Base-by-base conservation (phyloP, 176 grass and related monocot species). In the Oryza punctata region DNA sequence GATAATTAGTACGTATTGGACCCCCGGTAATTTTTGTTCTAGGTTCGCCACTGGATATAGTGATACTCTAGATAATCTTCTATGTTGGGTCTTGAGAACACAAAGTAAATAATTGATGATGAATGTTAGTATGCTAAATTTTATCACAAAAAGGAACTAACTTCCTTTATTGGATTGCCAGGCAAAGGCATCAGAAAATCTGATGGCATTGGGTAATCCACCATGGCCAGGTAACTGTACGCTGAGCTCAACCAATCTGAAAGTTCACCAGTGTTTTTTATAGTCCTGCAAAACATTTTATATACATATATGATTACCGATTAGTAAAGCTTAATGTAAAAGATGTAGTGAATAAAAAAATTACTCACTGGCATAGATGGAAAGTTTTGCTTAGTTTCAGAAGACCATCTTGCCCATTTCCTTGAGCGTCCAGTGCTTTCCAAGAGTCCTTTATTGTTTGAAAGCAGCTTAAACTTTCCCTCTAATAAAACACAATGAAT, bases 141-240 rank as follows among this genome's bases (percentile, higher is more conserved):
- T 2, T 46, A 73, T 59, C 5, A 10, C 4, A 45, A 15, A 35
- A 4, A 38, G n/a, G 61, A 78, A 87, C 88, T 85, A 86, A 98
- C 96, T 91, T 95, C 96, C 37, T 93, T 98, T 67, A 98, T 98
- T 67, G 96, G 96, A 60, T 93, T 91, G 44, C 85, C 91, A 47
- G 96, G 96, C 78, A 98, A 90, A 67, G 96, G 93, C 91, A 98
- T 98, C 52, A 98, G 54, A 88, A 98, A 95, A 1, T 95, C 83
- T 32, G 96, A 91, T 19, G 96, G 73, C 78, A 91, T 86, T 79
- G 96, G 93, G 71, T 98, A 98, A 78, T 98, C 92, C 66, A 94
- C 93, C 96, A 98, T 95, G 54, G 90, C 93, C 27, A 98, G 85
- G 79, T 98, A 98, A 88, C 96, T 98, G 85, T 95, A 98, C 0